phyloP scores from a whole-genome alignment of 2,329 filamentous ascomycete genomes.

The Ophiostoma pallidulum region DNA sequence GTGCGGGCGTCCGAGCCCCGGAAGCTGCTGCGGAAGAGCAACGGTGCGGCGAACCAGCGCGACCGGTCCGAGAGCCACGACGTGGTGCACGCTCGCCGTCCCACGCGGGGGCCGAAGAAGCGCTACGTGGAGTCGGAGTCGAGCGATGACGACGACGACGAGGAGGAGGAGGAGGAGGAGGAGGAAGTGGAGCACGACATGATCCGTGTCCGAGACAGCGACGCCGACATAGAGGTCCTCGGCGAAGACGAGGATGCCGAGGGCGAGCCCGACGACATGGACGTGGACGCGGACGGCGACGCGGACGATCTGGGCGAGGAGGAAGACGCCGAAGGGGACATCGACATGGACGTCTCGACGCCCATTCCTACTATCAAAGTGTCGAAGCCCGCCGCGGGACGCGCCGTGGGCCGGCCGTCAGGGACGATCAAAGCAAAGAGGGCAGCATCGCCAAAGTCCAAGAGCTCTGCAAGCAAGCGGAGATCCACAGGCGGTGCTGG shows the following conservation, averaged over 20 bases:
- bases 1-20: slow-evolving; percentile 9
- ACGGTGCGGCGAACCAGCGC: slow-evolving; percentile 19
- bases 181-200: slow-evolving; percentile 19
- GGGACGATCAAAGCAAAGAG: slow-evolving; percentile 11
- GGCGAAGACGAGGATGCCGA: slow-evolving; percentile 33
- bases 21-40: slow-evolving; percentile 5
- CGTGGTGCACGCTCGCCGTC: slow-evolving; percentile 40
- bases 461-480: slow-evolving; percentile 11
- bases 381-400: slow-evolving; percentile 29
- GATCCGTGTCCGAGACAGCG: slow-evolving; percentile 19
- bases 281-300: slow-evolving; percentile 36
- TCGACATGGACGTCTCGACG: slow-evolving; percentile 34
- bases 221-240: slow-evolving; percentile 31
- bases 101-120: slow-evolving; percentile 46
- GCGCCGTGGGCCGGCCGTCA: not conserved
- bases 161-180: slow-evolving; percentile 3
- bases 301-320: slow-evolving; percentile 25
- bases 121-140: slow-evolving; percentile 49
- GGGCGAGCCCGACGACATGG: slow-evolving; percentile 32
- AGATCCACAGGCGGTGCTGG: not conserved
- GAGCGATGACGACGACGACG: slow-evolving; percentile 15
- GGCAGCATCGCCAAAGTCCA: slow-evolving; percentile 25
- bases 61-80: slow-evolving; percentile 36
- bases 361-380: slow-evolving; percentile 38
- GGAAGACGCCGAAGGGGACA: slow-evolving; percentile 40